Conservation (phyloP, 495 filamentous ascomycete genomes). For the Penicillium lagena region DNA sequence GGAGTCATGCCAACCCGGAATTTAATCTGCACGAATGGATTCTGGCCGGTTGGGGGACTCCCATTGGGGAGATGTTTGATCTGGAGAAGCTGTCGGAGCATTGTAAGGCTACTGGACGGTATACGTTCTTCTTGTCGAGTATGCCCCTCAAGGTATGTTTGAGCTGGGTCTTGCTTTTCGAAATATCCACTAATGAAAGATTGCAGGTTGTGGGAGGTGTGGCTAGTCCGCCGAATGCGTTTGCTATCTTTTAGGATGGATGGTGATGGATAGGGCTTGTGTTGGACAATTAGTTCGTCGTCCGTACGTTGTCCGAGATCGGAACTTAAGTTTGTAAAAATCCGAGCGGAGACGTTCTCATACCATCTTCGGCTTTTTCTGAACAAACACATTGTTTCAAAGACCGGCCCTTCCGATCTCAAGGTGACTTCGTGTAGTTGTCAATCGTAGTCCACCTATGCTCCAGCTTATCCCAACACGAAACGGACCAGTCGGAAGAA, state of each 20-base stretch:
- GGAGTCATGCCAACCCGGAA: slow-evolving; percentile 11
- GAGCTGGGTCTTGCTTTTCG: not conserved
- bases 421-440: not conserved
- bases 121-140: slow-evolving; percentile 48
- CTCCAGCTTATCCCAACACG: not conserved
- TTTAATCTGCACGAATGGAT: slow-evolving; percentile 43
- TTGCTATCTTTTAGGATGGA: slow-evolving; percentile 29
- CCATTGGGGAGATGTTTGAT: slow-evolving; percentile 53
- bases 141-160: slow-evolving; percentile 43
- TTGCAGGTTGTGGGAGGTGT: slow-evolving; percentile 34
- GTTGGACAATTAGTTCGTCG: too few relatives aligned
- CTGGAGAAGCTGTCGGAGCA: slow-evolving; percentile 38
- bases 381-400: too few relatives aligned
- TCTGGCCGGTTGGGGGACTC: slow-evolving; percentile 46
- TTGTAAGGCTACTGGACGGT: slow-evolving; percentile 35
- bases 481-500: not conserved
- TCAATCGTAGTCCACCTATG: too few relatives aligned
- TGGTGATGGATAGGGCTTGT: not conserved
- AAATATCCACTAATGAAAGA: not conserved
- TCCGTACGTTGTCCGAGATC: too few relatives aligned
- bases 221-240: slow-evolving; percentile 35
- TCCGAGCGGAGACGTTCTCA: too few relatives aligned
- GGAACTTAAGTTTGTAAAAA: too few relatives aligned
- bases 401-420: not conserved
- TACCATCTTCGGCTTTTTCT: too few relatives aligned